Base-by-base conservation (phyloP, 2,329 filamentous ascomycete species). In the Tolypocladium guangdongense region DNA sequence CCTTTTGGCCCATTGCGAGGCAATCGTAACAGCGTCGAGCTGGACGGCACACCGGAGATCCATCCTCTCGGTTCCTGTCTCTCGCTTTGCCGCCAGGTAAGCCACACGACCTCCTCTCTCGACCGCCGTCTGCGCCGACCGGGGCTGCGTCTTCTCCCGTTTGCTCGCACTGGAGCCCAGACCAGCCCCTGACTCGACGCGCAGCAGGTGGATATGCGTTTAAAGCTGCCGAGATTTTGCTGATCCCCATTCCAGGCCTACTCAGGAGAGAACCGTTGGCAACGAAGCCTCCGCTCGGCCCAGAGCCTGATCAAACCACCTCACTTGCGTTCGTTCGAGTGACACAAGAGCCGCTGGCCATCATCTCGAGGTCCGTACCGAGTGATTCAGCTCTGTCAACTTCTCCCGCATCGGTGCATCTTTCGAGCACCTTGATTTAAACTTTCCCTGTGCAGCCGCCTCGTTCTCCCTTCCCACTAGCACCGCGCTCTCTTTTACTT, bases 1-100 rank as follows among this genome's bases (percentile, higher is more conserved):
- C 59, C 59, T 61, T 63, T 62, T 62, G 63, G 68, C 65, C 64
- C 67, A 68, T 70, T 70, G 63, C 63, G 66, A 70, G 67, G 68
- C 68, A 69, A 64, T 68, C 63, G 59, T 68, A 66, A 61, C 63
- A 63, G 63, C 59, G 60, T 62, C 60, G 65, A 69, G 67, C 68
- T 70, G 67, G 66, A 65, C 59, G 64, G 62, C 59, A 61, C 62
- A 59, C 57, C 59, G 60, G 62, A 61, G 60, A 65, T 55, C 50
- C 52, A 55, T 46, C 49, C 55, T 54, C 52, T 60, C 55, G 52
- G 58, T 60, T 59, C 58, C 58, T 59, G 57, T 57, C 58, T 56
- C 57, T 62, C 58, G 57, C 60, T 60, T 59, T 55, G 56, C 57
- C 59, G 53, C 56, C 56, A 57, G 65, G 67, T 68, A 65, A 66